Evolutionary conservation across 352 stramenopile species (phyloP).

Genomic region (Saprolegnia parasitica): DNA sequence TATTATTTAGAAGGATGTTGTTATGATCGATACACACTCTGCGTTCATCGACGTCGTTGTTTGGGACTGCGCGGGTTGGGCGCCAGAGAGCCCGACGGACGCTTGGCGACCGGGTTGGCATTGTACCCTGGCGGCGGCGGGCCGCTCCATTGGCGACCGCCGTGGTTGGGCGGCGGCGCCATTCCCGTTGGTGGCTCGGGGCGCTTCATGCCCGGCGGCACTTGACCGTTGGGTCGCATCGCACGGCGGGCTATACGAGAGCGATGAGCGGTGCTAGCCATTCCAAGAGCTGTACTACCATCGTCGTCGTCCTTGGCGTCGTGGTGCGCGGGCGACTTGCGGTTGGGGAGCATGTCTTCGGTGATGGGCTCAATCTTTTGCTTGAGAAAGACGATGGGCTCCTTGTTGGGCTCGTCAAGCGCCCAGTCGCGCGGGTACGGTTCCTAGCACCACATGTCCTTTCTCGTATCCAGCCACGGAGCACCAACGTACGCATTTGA

Average conservation of each 20-base stretch:
- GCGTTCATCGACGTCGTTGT: constrained; percentile 40
- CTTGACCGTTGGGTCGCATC: not conserved
- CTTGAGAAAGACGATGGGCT: constrained; percentile 79
- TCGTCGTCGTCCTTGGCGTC: constrained; percentile 33
- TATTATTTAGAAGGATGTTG: too few species aligned
- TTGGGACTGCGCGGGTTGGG: constrained; percentile 45
- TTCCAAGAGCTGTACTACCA: constrained; percentile 20
- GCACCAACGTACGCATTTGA: constrained; percentile 42
- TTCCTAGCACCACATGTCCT: constrained; percentile 39
- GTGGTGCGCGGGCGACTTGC: constrained; percentile 59
- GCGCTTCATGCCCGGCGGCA: not conserved
- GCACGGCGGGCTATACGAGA: not conserved
- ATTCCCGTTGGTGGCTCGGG: not conserved
- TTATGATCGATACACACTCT: too few species aligned
- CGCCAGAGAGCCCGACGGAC: constrained; percentile 31
- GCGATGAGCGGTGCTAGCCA: constrained; percentile 14
- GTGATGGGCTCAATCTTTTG: constrained; percentile 70
- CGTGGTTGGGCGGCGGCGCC: constrained; percentile 37
- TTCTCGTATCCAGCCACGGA: not conserved
- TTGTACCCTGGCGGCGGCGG: constrained; percentile 17
- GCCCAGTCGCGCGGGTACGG: constrained; percentile 80
- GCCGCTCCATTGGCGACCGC: constrained; percentile 23
- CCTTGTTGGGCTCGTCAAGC: constrained; percentile 82
- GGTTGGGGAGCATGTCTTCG: constrained; percentile 61
- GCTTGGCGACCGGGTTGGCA: constrained; percentile 37